phyloP scores from a whole-genome alignment of 1,284 basidiomycete species.

The Hypsizygus ulmarius region DNA sequence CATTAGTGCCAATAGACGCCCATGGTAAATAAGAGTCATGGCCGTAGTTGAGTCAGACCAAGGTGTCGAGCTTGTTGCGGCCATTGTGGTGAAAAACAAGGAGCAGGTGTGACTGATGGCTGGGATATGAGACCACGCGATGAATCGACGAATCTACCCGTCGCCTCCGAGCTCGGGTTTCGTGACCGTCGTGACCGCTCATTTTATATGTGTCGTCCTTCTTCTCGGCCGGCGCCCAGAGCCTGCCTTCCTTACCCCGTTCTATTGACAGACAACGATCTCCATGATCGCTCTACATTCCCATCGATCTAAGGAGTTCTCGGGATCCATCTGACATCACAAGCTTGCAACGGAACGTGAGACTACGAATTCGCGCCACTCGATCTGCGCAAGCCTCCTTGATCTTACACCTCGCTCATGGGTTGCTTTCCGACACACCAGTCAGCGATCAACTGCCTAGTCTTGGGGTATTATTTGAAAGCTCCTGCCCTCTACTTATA shows the following conservation, averaged over 20 bases:
- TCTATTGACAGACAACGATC: neutral
- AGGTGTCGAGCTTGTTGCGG: slow-evolving; percentile 2
- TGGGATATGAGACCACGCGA: slow-evolving; percentile 17
- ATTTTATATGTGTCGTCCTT: slow-evolving; percentile 9
- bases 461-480: too few relatives aligned
- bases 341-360: too few relatives aligned
- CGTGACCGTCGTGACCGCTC: slow-evolving; percentile 20
- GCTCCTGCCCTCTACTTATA: too few relatives aligned
- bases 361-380: too few relatives aligned
- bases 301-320: too few relatives aligned
- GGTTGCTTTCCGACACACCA: too few relatives aligned
- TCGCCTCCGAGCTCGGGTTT: slow-evolving; percentile 10
- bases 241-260: slow-evolving; percentile 6
- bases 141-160: slow-evolving; percentile 6
- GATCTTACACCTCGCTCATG: too few relatives aligned
- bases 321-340: too few relatives aligned
- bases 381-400: too few relatives aligned
- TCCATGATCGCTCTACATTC: neutral
- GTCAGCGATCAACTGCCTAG: too few relatives aligned
- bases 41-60: neutral
- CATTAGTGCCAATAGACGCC: neutral
- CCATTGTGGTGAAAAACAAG: slow-evolving; percentile 22
- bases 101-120: slow-evolving; percentile 24
- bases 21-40: neutral
- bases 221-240: neutral